Evolutionary conservation across 495 filamentous ascomycete species (phyloP).

Genomic region (Xylaria telfairii): DNA sequence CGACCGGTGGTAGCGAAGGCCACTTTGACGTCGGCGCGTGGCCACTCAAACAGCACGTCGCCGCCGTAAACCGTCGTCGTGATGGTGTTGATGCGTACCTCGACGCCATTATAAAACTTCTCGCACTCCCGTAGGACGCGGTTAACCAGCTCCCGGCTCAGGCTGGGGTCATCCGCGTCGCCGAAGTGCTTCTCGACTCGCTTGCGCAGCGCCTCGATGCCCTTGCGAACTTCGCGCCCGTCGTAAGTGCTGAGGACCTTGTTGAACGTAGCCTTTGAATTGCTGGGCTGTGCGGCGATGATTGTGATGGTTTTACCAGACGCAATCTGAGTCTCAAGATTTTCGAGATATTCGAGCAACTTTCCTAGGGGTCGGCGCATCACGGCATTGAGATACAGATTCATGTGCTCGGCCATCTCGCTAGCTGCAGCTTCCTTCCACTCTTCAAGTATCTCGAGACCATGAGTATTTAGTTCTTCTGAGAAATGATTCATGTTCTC

Average conservation of each 20-base stretch:
- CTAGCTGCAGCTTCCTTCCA: slow-evolving; percentile 78
- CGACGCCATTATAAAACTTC: slow-evolving; percentile 73
- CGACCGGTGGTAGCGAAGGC: slow-evolving; percentile 53
- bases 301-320: slow-evolving; percentile 49
- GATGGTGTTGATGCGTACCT: slow-evolving; percentile 71
- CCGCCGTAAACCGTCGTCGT: slow-evolving; percentile 62
- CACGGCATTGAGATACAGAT: slow-evolving; percentile 82
- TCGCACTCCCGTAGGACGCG: slow-evolving; percentile 85
- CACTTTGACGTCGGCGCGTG: slow-evolving; percentile 56
- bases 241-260: slow-evolving; percentile 83
- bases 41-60: slow-evolving; percentile 62
- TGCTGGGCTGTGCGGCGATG: slow-evolving; percentile 75
- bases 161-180: slow-evolving; percentile 73
- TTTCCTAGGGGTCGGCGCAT: slow-evolving; percentile 89
- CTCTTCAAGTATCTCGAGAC: slow-evolving; percentile 75
- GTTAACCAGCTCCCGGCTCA: slow-evolving; percentile 71
- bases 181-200: slow-evolving; percentile 96
- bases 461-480: slow-evolving; percentile 83
- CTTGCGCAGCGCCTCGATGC: slow-evolving; percentile 84
- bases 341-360: slow-evolving; percentile 86
- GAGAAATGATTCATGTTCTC: slow-evolving; percentile 99
- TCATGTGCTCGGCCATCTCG: slow-evolving; percentile 88
- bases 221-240: slow-evolving; percentile 78
- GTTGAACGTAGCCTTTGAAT: slow-evolving; percentile 80
- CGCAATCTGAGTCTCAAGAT: slow-evolving; percentile 72